A percentile compares a stretch with the other conserved stretches of the same genome.
These are phyloP conservation scores for Cardamine occulta DNA, from an alignment of 345 rosid species.

Conservation along the genomic window DNA sequence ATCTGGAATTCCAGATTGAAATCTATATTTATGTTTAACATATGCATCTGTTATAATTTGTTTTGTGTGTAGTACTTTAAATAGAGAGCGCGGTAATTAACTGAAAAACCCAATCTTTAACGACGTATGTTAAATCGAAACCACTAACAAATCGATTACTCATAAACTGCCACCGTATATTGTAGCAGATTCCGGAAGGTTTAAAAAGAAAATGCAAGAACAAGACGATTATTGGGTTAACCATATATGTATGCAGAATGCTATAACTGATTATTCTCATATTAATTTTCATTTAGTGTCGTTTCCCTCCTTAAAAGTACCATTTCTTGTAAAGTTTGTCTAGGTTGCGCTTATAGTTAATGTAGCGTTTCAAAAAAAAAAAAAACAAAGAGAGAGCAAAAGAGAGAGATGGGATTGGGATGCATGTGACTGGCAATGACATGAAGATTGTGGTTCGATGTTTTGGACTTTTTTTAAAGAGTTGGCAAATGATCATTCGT, in stretches of 20 bases:
- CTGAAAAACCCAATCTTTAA: neutral
- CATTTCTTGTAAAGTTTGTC: neutral
- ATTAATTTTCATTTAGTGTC: neutral
- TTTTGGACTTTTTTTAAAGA: conserved; percentile 42
- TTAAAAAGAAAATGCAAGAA: neutral
- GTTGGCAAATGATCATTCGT: conserved; percentile 34
- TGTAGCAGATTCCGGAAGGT: neutral
- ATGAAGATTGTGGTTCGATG: conserved; percentile 42
- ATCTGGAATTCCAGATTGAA: neutral
- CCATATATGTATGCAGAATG: neutral
- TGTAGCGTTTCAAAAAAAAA: neutral
- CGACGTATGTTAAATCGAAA: neutral
- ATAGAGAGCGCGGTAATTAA: neutral
- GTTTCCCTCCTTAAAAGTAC: neutral
- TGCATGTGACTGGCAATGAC: conserved; percentile 44
- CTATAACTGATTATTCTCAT: neutral
- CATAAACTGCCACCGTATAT: neutral
- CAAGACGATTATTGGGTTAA: neutral
- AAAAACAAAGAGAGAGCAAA: neutral
- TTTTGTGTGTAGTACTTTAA: neutral
- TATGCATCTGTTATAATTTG: neutral
- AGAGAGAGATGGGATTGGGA: conserved; percentile 7
- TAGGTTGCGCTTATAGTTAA: neutral
- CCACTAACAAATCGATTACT: neutral
- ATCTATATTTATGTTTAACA: neutral